Evolutionary conservation across 2,329 filamentous ascomycete species (phyloP).

Genomic region (Aspergillus felis): DNA sequence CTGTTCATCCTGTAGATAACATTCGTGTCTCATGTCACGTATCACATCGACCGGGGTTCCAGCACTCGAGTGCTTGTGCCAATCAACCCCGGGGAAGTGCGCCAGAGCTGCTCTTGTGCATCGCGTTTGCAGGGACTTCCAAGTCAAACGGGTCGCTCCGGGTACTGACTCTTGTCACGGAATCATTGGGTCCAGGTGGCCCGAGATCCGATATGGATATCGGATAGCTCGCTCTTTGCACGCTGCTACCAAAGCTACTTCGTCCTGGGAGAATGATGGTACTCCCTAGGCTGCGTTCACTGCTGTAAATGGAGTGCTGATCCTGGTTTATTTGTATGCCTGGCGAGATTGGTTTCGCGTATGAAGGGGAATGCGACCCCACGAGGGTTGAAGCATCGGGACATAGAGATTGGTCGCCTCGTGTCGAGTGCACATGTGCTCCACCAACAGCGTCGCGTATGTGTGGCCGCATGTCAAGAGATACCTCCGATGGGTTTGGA

Average conservation of each 20-base stretch:
- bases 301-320: slow-evolving; percentile 11
- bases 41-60: background rate
- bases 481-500: background rate
- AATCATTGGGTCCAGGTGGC: slow-evolving; percentile 2
- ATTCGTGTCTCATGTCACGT: slow-evolving; percentile 9
- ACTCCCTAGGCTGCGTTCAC: slow-evolving; percentile 23
- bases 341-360: background rate
- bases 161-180: slow-evolving; percentile 16
- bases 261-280: slow-evolving; percentile 27
- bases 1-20: background rate
- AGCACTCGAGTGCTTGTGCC: background rate
- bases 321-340: background rate
- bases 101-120: slow-evolving; percentile 10
- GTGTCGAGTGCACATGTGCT: background rate
- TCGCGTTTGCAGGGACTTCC: slow-evolving; percentile 33
- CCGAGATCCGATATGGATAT: slow-evolving; percentile 7
- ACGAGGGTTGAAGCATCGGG: background rate
- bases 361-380: background rate
- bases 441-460: background rate
- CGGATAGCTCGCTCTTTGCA: slow-evolving; percentile 12
- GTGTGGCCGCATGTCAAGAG: background rate
- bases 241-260: slow-evolving; percentile 20
- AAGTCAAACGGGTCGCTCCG: slow-evolving; percentile 37
- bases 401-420: background rate
- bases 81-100: background rate